Percentiles rank a stretch among this genome's conserved stretches.
phyloP scores from a whole-genome alignment of 805 yeast species.

The Vanderwaltozyma verrucispora region DNA sequence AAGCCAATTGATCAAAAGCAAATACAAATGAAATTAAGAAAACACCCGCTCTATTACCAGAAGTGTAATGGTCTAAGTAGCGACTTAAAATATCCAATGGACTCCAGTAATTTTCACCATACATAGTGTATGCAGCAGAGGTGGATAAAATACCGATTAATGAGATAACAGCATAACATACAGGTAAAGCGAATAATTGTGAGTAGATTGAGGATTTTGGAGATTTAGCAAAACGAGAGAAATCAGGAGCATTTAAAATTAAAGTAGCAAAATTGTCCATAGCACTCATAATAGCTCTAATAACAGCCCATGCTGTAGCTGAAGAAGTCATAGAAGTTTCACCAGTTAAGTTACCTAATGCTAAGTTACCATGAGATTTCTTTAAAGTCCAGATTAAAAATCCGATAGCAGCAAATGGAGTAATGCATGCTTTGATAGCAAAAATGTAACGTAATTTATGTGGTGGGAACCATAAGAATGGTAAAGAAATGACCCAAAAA shows the following conservation, averaged over 20 bases:
- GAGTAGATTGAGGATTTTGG: constrained; percentile 42
- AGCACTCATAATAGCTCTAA: constrained; percentile 67
- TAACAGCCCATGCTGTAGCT: constrained; percentile 73
- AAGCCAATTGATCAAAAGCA: constrained; percentile 68
- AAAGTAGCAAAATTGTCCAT: constrained; percentile 84
- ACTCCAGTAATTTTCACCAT: constrained; percentile 68
- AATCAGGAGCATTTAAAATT: constrained; percentile 82
- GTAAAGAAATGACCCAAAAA: constrained; percentile 71
- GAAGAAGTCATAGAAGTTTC: constrained; percentile 33
- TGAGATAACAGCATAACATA: constrained; percentile 70
- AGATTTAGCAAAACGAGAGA: constrained; percentile 68
- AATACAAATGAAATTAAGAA: constrained; percentile 63
- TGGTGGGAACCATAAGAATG: constrained; percentile 76
- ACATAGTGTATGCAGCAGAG: constrained; percentile 60
- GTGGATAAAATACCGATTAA: constrained; percentile 79
- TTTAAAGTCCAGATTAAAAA: constrained; percentile 78
- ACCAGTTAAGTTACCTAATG: constrained; percentile 19
- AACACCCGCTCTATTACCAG: constrained; percentile 70
- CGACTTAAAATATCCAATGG: constrained; percentile 67
- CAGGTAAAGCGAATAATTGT: constrained; percentile 58
- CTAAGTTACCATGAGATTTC: constrained; percentile 56
- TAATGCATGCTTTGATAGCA: constrained; percentile 66
- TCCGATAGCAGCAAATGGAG: constrained; percentile 77
- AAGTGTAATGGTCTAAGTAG: constrained; percentile 42
- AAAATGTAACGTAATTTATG: constrained; percentile 76